Conservation (phyloP, 1,139 yeast species). For the Meyerozyma athensensis region DNA sequence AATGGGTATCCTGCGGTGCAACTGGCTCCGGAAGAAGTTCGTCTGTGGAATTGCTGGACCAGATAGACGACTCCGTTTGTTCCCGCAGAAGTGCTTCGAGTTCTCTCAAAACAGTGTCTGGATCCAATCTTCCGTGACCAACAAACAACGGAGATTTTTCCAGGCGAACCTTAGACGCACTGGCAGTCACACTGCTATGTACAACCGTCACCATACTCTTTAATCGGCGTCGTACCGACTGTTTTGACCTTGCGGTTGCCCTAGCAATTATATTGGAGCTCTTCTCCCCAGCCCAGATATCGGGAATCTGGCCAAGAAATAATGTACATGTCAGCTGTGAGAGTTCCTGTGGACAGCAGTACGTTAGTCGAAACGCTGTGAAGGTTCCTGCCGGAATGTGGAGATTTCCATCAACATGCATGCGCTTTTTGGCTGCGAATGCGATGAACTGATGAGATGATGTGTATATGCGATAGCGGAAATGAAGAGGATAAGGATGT, state of each 20-base stretch:
- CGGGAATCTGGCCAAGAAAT: conserved; percentile 64
- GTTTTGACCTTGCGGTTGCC: not conserved
- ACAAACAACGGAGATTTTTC: not conserved
- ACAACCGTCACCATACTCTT: not conserved
- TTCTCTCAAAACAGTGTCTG: not conserved
- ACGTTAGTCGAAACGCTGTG: conserved; percentile 60
- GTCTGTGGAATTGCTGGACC: no score
- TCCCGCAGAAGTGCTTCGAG: no score
- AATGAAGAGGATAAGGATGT: no score
- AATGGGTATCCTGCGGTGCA: no score
- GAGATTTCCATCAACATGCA: conserved; percentile 11
- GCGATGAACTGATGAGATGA: not conserved
- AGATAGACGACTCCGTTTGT: no score
- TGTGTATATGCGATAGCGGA: no score
- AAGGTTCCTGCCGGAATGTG: conserved; percentile 35
- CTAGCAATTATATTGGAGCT: not conserved
- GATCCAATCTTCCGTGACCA: conserved; percentile 1
- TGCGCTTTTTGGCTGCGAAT: not conserved
- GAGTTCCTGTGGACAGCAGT: conserved; percentile 47
- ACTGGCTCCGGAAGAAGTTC: no score
- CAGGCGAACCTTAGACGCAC: not conserved
- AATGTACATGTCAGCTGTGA: conserved; percentile 46
- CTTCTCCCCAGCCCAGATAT: conserved; percentile 41
- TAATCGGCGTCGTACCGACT: not conserved
- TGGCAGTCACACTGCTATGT: conserved; percentile 1